phyloP scores from a whole-genome alignment of 345 rosid species.

The Trapa incisa region DNA sequence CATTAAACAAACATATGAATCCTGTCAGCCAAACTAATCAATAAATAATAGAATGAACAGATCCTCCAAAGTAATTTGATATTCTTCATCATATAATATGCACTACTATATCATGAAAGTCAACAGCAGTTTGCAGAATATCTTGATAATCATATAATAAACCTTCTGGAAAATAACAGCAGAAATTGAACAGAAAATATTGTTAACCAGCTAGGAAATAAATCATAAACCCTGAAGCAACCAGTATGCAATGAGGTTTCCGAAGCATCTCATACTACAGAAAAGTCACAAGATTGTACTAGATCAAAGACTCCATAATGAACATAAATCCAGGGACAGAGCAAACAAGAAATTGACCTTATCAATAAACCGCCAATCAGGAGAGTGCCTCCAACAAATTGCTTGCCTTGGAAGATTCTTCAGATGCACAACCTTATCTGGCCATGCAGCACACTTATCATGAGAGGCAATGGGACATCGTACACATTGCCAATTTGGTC shows the following conservation, averaged over 20 bases:
- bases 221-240: background rate
- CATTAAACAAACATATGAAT: constrained; percentile 59
- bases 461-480: constrained; percentile 64
- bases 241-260: background rate
- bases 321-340: constrained; percentile 14
- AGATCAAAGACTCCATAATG: background rate
- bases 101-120: background rate
- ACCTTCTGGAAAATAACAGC: background rate
- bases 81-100: background rate
- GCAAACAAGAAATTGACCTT: constrained; percentile 67
- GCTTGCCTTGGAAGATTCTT: constrained; percentile 47
- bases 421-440: constrained; percentile 43
- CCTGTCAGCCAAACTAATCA: constrained; percentile 65
- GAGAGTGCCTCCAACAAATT: constrained; percentile 87
- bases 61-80: constrained; percentile 6
- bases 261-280: background rate
- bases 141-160: background rate
- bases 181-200: background rate
- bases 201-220: background rate
- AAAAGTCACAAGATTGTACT: background rate
- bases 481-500: constrained; percentile 55
- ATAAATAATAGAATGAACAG: constrained; percentile 30
- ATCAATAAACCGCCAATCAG: constrained; percentile 50
- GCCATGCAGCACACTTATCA: constrained; percentile 75
- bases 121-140: background rate